Base-by-base conservation (phyloP, 257 asterid genomes). In the Solanum pimpinellifolium region DNA sequence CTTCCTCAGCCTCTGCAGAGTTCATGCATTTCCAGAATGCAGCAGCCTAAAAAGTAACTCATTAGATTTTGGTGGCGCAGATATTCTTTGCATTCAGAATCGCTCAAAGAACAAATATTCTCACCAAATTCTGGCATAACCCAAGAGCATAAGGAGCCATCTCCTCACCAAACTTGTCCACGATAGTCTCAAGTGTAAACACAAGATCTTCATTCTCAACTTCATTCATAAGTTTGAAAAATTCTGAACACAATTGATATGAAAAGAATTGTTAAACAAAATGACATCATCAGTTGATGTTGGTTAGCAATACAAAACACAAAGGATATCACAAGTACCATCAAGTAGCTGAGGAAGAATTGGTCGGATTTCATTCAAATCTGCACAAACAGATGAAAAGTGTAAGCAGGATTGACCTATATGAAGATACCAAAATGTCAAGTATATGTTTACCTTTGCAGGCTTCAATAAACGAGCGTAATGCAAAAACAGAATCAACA, bases 191-290 rank as follows among this genome's bases (percentile, higher is more conserved):
- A 31, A 97, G 98, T 4, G 99, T 95, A 87, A 93, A 97, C 78
- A 97, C 99, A 31, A 97, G 98, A 95, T 97, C 99, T 92, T 97
- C 99, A 90, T 96, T 97, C 93, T 97, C 99, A 80, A 97, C 98
- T 91, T 97, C 99, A 89, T 93, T 90, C 99, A 96, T 96, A 35
- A 97, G 99, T 85, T 96, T 96, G 91, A 96, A 97, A 89, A 97
- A 96, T 88, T 97, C 99, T 97, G 97, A 82, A 74, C 85, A 78
- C 29, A 29, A 29, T 49, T 49, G 44, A 81, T 81, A 49, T 31
- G 31, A 81, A 81, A 81, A 81, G 21, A 25, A 31, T 49, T 29
- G 69, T 49, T 49, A 49, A 29, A 49, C 46, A 81, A 49, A 29
- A 47, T 47, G 27, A 46, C 35, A 47, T 31, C 46, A 81, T 49